A percentile compares a stretch with the other conserved stretches of the same genome.
Evolutionary conservation across 140 eudicot genomes (phyloP).

Genomic region (Bidens hawaiensis): DNA sequence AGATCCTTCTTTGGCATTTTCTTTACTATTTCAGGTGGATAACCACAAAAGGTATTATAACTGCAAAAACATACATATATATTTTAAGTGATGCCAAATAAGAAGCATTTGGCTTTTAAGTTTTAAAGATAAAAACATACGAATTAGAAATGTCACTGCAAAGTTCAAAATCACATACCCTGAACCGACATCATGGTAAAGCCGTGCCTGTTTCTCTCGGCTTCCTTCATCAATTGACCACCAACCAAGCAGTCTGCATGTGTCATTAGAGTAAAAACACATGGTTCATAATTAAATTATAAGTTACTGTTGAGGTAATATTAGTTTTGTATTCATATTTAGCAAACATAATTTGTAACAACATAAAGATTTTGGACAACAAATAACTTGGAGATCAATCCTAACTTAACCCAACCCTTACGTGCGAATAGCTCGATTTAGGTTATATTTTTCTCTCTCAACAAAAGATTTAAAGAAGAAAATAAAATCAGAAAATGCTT

Average conservation of each 20-base stretch:
- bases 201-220: conserved; percentile 85
- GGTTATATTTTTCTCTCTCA: not conserved
- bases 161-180: conserved; percentile 46
- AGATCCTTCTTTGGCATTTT: conserved; percentile 99
- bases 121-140: not conserved
- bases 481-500: not conserved
- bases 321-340: not conserved
- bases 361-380: not conserved
- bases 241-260: conserved; percentile 90
- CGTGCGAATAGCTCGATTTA: not conserved
- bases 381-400: not conserved
- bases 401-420: not conserved
- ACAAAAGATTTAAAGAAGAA: not conserved
- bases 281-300: no score
- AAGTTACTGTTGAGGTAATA: not conserved
- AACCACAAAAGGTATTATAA: conserved; percentile 85
- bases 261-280: conserved; percentile 12
- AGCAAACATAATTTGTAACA: not conserved
- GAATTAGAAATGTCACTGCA: not conserved
- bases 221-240: conserved; percentile 99
- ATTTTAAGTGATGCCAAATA: not conserved
- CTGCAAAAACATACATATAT: conserved; percentile 27
- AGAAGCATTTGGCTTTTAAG: not conserved
- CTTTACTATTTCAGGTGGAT: conserved; percentile 96
- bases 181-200: conserved; percentile 63